A percentile compares a stretch with the other conserved stretches of the same genome.
phyloP scores from a whole-genome alignment of 495 filamentous ascomycete species.

The Aspergillus panamensis region DNA sequence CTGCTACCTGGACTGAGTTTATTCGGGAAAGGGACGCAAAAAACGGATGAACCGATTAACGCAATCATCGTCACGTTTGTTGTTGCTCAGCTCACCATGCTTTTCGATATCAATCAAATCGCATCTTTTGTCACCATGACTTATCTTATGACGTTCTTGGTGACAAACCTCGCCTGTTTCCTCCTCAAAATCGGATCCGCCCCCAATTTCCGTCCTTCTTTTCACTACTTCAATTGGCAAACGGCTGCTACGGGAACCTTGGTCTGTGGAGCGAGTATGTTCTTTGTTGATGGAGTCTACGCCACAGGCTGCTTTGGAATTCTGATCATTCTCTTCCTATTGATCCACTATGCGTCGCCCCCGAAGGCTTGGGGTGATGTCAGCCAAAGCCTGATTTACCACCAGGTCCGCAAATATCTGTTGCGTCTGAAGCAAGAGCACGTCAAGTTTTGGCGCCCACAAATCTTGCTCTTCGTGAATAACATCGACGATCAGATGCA shows the following conservation, averaged over 20 bases:
- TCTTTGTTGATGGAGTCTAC: slow-evolving; percentile 83
- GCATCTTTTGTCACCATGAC: slow-evolving; percentile 87
- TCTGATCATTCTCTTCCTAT: slow-evolving; percentile 68
- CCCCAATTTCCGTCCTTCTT: slow-evolving; percentile 84
- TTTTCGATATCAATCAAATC: slow-evolving; percentile 84
- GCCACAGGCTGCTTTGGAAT: slow-evolving; percentile 72
- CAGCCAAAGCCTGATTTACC: slow-evolving; percentile 84
- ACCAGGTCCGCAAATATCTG: slow-evolving; percentile 87
- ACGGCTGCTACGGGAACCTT: slow-evolving; percentile 72
- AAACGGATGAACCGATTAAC: slow-evolving; percentile 69
- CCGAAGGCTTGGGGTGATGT: slow-evolving; percentile 91
- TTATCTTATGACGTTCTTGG: slow-evolving; percentile 64
- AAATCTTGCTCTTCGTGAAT: slow-evolving; percentile 80
- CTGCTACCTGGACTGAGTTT: slow-evolving; percentile 71
- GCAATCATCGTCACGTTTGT: slow-evolving; percentile 76
- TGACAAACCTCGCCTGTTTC: slow-evolving; percentile 82
- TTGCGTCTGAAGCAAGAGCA: slow-evolving; percentile 79
- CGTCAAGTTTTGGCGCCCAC: slow-evolving; percentile 89
- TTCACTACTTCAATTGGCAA: slow-evolving; percentile 84
- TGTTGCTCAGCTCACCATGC: slow-evolving; percentile 74
- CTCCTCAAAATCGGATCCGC: slow-evolving; percentile 89
- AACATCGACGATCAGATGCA: slow-evolving; percentile 73
- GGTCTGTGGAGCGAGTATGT: slow-evolving; percentile 75
- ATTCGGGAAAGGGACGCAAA: slow-evolving; percentile 72
- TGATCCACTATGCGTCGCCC: slow-evolving; percentile 81